Base-by-base conservation (phyloP, 2,329 filamentous ascomycete genomes). In the Chaetothyriales sp. region DNA sequence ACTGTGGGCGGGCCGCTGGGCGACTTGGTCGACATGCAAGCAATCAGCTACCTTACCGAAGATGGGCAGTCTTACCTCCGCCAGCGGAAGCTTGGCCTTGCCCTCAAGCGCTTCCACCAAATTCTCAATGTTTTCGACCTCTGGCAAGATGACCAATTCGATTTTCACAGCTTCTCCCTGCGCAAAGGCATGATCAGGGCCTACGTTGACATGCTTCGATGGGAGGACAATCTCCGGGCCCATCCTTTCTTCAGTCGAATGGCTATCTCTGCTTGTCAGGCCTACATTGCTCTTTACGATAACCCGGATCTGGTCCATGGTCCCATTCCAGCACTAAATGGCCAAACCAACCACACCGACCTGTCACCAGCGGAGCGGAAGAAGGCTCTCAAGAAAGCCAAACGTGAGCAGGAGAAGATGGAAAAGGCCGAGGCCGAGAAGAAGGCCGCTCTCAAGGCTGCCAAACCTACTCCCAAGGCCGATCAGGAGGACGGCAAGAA, bases 91-190 rank as follows among this genome's bases (percentile, higher is more conserved):
- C 71, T 85, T 46, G 87, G 84, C 3, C 75, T 95, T 53, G 90
- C 93, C 0, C 73, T 98, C 49, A 98, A 98, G 73, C 81, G 93
- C 47, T 90, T 95, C 68, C 86, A 89, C 57, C 76, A 86, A 19
- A 79, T 98, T 51, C 83, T 83, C 65, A 87, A 86, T 68, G 93
- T 98, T 58, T 98, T 98, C 62, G 90, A 96, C 58, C 81, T 87
- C 18, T 98, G 92, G 92, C 84, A 94, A 64, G 93, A 98, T 65
- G 92, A 98, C 61, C 92, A 98, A 63, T 95, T 96, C 62, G 92
- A 98, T 66, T 98, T 98, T 73, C 93, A 98, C 73, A 87, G 81
- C 65, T 98, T 98, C 68, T 95, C 88, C 18, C 73, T 98, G n/a
- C 77, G 92, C 18, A 98, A 96, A 68, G 93, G 93, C 12, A 90